phyloP scores from a whole-genome alignment of 129 eudicot genomes.

The Artemisia annua region DNA sequence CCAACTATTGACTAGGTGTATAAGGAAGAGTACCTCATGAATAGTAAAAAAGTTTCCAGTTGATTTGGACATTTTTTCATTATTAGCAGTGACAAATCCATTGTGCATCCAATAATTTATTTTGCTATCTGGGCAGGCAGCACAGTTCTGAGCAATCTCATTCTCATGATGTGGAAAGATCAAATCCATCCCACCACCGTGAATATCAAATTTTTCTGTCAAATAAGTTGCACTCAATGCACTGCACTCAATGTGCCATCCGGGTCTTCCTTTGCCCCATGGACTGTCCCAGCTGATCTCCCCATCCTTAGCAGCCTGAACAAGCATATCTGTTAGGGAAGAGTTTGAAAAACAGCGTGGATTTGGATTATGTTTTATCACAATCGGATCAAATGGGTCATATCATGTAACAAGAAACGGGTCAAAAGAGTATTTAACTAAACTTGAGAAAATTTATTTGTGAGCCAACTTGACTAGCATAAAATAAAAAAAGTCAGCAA shows the following conservation, averaged over 20 bases:
- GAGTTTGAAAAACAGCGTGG: too few relatives aligned
- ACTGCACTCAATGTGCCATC: slow-evolving; percentile 99
- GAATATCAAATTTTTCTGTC: slow-evolving; percentile 70
- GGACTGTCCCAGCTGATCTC: slow-evolving; percentile 95
- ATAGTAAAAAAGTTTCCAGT: slow-evolving; percentile 75
- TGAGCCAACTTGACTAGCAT: too few relatives aligned
- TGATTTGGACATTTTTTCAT: slow-evolving; percentile 86
- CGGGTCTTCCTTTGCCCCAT: slow-evolving; percentile 98
- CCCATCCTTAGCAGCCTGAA: slow-evolving; percentile 89
- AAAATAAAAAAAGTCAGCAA: too few relatives aligned
- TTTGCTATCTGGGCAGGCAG: slow-evolving; percentile 74
- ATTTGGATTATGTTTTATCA: too few relatives aligned
- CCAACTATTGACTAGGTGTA: neutral
- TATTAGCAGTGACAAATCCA: slow-evolving; percentile 80
- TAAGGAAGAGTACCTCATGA: slow-evolving; percentile 57
- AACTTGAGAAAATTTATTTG: too few relatives aligned
- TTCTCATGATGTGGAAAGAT: slow-evolving; percentile 96
- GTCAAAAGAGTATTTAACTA: too few relatives aligned
- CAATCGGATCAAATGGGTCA: too few relatives aligned
- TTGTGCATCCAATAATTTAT: slow-evolving; percentile 88
- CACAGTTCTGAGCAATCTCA: slow-evolving; percentile 90
- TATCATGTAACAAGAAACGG: too few relatives aligned
- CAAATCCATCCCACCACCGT: slow-evolving; percentile 96
- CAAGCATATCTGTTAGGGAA: neutral
- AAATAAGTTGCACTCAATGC: slow-evolving; percentile 88